Evolutionary conservation across 1,284 basidiomycete genomes (phyloP).

Genomic region (Salmacisia buchloeana): DNA sequence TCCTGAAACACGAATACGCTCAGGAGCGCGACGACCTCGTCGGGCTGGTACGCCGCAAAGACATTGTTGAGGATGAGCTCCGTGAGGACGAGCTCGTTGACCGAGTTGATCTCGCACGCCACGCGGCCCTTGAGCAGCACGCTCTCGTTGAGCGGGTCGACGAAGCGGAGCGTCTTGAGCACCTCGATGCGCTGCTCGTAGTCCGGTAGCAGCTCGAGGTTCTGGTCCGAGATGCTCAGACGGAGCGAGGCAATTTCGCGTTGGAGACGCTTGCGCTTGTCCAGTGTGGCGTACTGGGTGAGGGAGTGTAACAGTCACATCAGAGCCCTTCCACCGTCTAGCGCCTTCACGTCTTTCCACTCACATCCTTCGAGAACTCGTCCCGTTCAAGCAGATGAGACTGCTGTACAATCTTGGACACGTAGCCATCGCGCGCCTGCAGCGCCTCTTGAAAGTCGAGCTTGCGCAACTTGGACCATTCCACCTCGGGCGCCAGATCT

Average conservation of each 20-base stretch:
- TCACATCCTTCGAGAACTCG: conserved; percentile 10
- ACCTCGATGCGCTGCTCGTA: conserved; percentile 91
- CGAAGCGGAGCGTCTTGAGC: conserved; percentile 67
- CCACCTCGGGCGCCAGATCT: conserved; percentile 50
- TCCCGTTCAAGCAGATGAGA: conserved; percentile 17
- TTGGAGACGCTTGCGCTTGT: conserved; percentile 68
- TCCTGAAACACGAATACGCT: conserved; percentile 97
- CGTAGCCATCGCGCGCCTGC: conserved; percentile 59
- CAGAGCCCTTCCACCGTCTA: not conserved
- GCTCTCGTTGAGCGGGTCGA: conserved; percentile 65
- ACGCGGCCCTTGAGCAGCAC: conserved; percentile 94
- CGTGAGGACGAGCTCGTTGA: conserved; percentile 77
- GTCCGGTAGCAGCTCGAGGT: conserved; percentile 91
- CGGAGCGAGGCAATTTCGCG: conserved; percentile 60
- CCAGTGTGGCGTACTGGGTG: conserved; percentile 66
- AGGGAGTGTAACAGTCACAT: not conserved
- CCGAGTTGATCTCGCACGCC: conserved; percentile 98
- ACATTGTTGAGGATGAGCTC: conserved; percentile 96
- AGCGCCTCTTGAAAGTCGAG: conserved; percentile 88
- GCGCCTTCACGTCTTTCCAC: not conserved
- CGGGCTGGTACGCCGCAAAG: conserved; percentile 79
- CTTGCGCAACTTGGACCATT: conserved; percentile 75
- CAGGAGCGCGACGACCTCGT: conserved; percentile 93
- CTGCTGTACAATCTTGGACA: conserved; percentile 43
- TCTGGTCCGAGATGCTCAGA: conserved; percentile 64